Conservation (phyloP, 352 stramenopile species). For the Phytopythium mirpurense region DNA sequence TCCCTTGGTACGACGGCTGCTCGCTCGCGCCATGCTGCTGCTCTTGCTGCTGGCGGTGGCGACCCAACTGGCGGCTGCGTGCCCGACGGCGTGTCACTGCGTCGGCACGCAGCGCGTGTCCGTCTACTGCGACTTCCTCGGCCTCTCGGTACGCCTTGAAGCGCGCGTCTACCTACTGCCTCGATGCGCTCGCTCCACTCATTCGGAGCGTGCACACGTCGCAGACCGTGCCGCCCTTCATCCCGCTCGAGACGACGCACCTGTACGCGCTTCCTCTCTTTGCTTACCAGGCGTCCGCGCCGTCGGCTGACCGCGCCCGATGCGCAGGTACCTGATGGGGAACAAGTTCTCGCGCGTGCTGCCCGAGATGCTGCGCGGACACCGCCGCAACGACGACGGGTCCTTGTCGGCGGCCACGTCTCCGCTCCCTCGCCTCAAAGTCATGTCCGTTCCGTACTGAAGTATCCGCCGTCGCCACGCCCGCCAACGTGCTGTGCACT, state of each 20-base stretch:
- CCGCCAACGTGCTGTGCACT: background rate
- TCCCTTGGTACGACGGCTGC: too few species aligned
- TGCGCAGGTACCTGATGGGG: conserved; percentile 48
- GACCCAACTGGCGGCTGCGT: conserved; percentile 9
- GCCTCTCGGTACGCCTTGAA: conserved; percentile 41
- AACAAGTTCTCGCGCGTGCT: conserved; percentile 66
- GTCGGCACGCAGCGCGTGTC: conserved; percentile 56
- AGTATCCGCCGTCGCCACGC: too few species aligned
- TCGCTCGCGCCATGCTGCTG: background rate
- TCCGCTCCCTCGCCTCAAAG: conserved; percentile 50
- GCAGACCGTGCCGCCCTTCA: conserved; percentile 50
- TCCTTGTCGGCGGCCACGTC: conserved; percentile 36
- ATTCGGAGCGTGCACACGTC: too few species aligned
- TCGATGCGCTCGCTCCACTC: too few species aligned
- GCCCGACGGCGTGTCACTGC: conserved; percentile 54
- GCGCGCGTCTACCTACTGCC: too few species aligned
- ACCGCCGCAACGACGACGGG: conserved; percentile 45
- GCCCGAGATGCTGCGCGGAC: conserved; percentile 62
- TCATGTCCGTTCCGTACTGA: conserved; percentile 39
- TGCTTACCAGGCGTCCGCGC: too few species aligned
- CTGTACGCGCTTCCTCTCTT: conserved; percentile 30
- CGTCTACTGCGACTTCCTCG: conserved; percentile 76
- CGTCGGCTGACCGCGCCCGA: background rate
- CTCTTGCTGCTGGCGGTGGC: background rate
- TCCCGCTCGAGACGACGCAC: conserved; percentile 64